These are phyloP conservation scores for Mycena metata DNA, from an alignment of 768 basidiomycete genomes.

Conservation along the genomic window DNA sequence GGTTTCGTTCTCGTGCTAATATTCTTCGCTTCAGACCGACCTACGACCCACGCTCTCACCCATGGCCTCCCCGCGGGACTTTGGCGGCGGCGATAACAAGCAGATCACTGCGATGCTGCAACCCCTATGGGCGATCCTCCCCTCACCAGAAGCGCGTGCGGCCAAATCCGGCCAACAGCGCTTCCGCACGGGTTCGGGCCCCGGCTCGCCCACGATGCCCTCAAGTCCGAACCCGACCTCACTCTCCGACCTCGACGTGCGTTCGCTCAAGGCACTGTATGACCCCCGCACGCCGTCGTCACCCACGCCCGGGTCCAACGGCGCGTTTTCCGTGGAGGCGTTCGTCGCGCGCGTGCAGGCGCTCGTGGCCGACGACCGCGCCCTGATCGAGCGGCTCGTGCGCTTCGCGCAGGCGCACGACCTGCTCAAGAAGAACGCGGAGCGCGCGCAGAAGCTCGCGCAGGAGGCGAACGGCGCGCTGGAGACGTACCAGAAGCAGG, in stretches of 20 bases:
- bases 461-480: slow-evolving; percentile 84
- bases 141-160: slow-evolving; percentile 86
- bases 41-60: slow-evolving; percentile 26
- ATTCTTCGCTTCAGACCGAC: slow-evolving; percentile 29
- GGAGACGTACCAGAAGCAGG: slow-evolving; percentile 93
- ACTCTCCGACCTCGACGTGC: slow-evolving; percentile 87
- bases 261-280: slow-evolving; percentile 87
- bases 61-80: slow-evolving; percentile 43
- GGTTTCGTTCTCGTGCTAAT: slow-evolving; percentile 1
- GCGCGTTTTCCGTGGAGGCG: slow-evolving; percentile 79
- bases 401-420: slow-evolving; percentile 93
- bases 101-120: slow-evolving; percentile 73
- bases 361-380: slow-evolving; percentile 84
- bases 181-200: slow-evolving; percentile 61
- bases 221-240: slow-evolving; percentile 59
- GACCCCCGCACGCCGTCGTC: slow-evolving; percentile 53
- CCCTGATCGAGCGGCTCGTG: slow-evolving; percentile 85
- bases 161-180: slow-evolving; percentile 67
- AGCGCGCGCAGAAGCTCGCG: slow-evolving; percentile 90
- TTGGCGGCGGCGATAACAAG: slow-evolving; percentile 55
- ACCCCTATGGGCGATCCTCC: slow-evolving; percentile 85
- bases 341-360: slow-evolving; percentile 85
- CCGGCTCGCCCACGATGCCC: slow-evolving; percentile 51
- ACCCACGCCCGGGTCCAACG: slow-evolving; percentile 44
- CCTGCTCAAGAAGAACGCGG: slow-evolving; percentile 91